A percentile compares a stretch with the other conserved stretches of the same genome.
Evolutionary conservation across 192 early-diverging fungal species (phyloP).

Genomic region (Neocallimastix lanati): DNA sequence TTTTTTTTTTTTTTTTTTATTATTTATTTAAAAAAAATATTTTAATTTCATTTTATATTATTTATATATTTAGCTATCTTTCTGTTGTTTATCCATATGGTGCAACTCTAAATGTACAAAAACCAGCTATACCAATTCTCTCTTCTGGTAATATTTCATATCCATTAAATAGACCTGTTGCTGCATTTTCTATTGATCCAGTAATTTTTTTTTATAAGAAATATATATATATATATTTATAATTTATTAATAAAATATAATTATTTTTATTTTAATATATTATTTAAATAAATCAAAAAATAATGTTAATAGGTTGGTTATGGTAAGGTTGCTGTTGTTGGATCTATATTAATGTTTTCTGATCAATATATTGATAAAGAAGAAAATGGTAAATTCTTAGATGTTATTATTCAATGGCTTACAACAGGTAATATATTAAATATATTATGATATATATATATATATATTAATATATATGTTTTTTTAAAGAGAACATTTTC

Average conservation of each 20-base stretch:
- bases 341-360: conserved; percentile 32
- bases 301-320: conserved; percentile 9
- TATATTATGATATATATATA: too few relatives aligned
- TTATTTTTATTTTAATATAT: not conserved
- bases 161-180: conserved; percentile 36
- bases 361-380: conserved; percentile 45
- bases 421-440: conserved; percentile 13
- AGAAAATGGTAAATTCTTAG: conserved; percentile 37
- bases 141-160: conserved; percentile 38
- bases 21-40: too few relatives aligned
- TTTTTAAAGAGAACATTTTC: too few relatives aligned
- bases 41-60: too few relatives aligned
- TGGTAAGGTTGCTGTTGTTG: conserved; percentile 32
- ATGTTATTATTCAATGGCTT: conserved; percentile 32
- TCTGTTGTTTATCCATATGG: conserved; percentile 42
- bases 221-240: too few relatives aligned
- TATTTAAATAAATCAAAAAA: not conserved
- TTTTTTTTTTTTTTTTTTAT: too few relatives aligned
- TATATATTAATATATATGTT: too few relatives aligned
- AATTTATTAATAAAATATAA: too few relatives aligned
- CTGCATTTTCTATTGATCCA: conserved; percentile 22
- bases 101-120: conserved; percentile 41
- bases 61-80: conserved; percentile 6
- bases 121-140: conserved; percentile 36
- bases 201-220: conserved; percentile 17